Conservation (phyloP, 2,329 filamentous ascomycete species). For the Colletotrichum sp. region DNA sequence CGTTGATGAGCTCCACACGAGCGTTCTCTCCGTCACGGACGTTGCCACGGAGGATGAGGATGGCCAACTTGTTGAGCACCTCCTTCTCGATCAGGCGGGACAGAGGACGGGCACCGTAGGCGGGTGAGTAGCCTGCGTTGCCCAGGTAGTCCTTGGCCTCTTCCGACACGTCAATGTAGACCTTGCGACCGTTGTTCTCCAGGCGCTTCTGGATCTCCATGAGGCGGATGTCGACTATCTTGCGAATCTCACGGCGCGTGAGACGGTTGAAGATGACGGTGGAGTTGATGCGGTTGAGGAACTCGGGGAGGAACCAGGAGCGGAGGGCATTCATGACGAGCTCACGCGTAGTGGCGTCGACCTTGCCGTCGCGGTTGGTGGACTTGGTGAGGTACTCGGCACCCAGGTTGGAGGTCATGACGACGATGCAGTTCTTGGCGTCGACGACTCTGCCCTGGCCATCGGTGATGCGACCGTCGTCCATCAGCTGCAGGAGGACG, state of each 20-base stretch:
- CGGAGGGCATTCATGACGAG: constrained; percentile 90
- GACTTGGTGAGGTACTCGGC: constrained; percentile 90
- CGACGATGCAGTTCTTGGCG: constrained; percentile 97
- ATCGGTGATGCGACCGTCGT: constrained; percentile 97
- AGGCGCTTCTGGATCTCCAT: constrained; percentile 90
- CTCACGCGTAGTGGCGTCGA: constrained; percentile 84
- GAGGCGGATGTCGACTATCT: constrained; percentile 92
- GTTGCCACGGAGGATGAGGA: constrained; percentile 84
- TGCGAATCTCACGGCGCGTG: constrained; percentile 85
- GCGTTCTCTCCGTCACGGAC: constrained; percentile 87
- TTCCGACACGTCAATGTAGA: constrained; percentile 79
- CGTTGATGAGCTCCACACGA: constrained; percentile 76
- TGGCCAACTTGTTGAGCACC: constrained; percentile 89
- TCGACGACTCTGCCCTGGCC: constrained; percentile 95
- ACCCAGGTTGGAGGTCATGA: constrained; percentile 98
- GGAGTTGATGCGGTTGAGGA: constrained; percentile 96
- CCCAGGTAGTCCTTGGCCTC: constrained; percentile 95
- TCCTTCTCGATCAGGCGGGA: constrained; percentile 94
- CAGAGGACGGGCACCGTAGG: constrained; percentile 90
- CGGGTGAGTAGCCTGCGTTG: constrained; percentile 89
- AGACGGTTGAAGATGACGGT: constrained; percentile 99
- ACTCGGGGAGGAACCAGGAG: constrained; percentile 97
- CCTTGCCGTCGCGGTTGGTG: constrained; percentile 77
- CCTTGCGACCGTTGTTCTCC: constrained; percentile 81
- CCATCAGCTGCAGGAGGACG: constrained; percentile 98